Percentiles rank a stretch among this genome's conserved stretches.
phyloP scores from a whole-genome alignment of 805 yeast species.

The Candida parachauliodes region DNA sequence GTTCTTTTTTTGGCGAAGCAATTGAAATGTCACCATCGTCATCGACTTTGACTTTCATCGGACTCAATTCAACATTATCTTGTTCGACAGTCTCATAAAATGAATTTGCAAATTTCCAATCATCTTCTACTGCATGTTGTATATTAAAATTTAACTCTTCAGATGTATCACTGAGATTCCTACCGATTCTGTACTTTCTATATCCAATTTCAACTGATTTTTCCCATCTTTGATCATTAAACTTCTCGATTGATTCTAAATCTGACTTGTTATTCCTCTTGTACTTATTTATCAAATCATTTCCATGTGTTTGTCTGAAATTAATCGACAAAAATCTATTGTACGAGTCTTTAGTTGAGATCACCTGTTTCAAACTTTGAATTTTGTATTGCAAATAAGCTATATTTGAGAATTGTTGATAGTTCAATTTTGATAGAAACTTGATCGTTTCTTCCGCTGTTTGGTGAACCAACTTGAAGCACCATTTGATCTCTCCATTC shows the following conservation, averaged over 20 bases:
- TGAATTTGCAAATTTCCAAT: conserved; percentile 9
- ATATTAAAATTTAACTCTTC: conserved; percentile 5
- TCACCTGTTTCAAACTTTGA: conserved; percentile 16
- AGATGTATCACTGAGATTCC: not conserved
- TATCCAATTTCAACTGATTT: conserved; percentile 1
- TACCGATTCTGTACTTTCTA: not conserved
- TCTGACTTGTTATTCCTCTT: conserved; percentile 15
- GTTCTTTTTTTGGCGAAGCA: not conserved
- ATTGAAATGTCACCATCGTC: not conserved
- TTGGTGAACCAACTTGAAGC: conserved; percentile 14
- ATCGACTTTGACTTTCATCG: not conserved
- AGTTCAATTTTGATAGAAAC: conserved; percentile 19
- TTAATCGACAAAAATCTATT: conserved; percentile 30
- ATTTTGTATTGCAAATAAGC: conserved; percentile 17
- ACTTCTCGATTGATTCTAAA: conserved; percentile 10
- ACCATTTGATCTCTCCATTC: conserved; percentile 18
- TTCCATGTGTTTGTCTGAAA: conserved; percentile 31
- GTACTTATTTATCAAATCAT: conserved; percentile 29
- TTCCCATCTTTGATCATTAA: conserved; percentile 11
- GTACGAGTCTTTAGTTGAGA: conserved; percentile 29
- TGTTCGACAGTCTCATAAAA: conserved; percentile 1
- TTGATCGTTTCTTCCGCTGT: conserved; percentile 3
- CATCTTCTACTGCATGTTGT: not conserved
- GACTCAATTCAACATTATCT: conserved; percentile 1
- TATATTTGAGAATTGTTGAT: conserved; percentile 21